Base-by-base conservation (phyloP, 1,139 yeast species). In the Scheffersomyces titani region DNA sequence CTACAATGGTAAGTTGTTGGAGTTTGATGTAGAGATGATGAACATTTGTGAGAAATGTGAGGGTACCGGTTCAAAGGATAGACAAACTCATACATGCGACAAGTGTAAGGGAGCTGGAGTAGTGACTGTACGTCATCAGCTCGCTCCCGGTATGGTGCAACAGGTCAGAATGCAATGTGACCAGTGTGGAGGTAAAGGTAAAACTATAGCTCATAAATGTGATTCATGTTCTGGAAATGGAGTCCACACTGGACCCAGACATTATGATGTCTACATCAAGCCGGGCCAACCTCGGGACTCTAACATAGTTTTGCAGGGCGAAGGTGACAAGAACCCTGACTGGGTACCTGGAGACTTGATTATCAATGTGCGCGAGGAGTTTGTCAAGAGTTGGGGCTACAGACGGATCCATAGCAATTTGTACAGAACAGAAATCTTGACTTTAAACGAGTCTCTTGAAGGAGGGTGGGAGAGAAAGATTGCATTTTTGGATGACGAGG, bases 81-180 rank as follows among this genome's bases (percentile, higher is more conserved):
- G 93, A 36, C 72, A 87, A 63, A 80, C 79, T 19, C 87, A 86
- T 56, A 72, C 70, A 21, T 94, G 99, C 76, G 64, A 70, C 1
- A 76, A 77, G 55, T 94, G 99, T 76, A 73, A 78, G 16, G 99
- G 99, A 1, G 75, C 76, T 21, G 99, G 99, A 40, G 77, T 87
- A 47, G 74, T 84, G 46, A 70, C 87, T n/a, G 82, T 88, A 56
- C 82, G 86, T 55, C 81, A 89, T 61, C 97, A 92, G 70, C 73
- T 94, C 61, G 98, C 92, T 0, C 97, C 96, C 9, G 94, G 94
- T 6, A 90, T 94, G 92, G 77, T 90, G 59, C 98, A 93, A 71
- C 91, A 89, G 61, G 81, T 92, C 64, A 93, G 90, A 68, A 83
- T 87, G 54, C 81, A 81, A 16, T 94, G 99, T 80, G 92, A 89